phyloP scores from a whole-genome alignment of 768 basidiomycete species.

The Leccinum barrowsii region DNA sequence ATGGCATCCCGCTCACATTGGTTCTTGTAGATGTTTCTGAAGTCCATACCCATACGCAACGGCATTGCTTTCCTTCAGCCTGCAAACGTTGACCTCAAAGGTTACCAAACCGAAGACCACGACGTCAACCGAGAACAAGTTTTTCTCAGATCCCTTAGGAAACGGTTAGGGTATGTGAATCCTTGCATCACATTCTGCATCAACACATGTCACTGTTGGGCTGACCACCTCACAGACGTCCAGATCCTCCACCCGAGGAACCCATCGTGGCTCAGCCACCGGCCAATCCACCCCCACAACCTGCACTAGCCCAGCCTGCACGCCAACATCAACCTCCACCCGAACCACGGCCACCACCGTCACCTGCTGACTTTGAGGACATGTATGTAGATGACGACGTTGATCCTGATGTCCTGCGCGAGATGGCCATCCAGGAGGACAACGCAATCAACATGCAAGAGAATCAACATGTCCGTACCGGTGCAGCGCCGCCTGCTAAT shows the following conservation, averaged over 20 bases:
- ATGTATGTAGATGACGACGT: constrained; percentile 27
- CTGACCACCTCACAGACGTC: constrained; percentile 16
- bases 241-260: constrained; percentile 22
- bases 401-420: constrained; percentile 29
- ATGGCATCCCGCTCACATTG: not conserved
- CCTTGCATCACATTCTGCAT: not conserved
- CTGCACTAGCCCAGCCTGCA: constrained; percentile 15
- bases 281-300: constrained; percentile 9
- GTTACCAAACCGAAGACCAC: constrained; percentile 61
- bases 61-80: constrained; percentile 81
- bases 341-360: constrained; percentile 6
- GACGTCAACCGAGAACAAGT: constrained; percentile 53
- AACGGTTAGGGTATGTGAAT: constrained; percentile 61
- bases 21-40: constrained; percentile 57
- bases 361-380: constrained; percentile 17
- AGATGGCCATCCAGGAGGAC: constrained; percentile 19
- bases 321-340: constrained; percentile 12
- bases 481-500: not conserved
- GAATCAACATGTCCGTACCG: not conserved
- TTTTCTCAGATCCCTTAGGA: constrained; percentile 59
- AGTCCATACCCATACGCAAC: constrained; percentile 60
- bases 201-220: not conserved
- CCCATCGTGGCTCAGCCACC: constrained; percentile 9
- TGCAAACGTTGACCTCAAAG: constrained; percentile 54
- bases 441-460: constrained; percentile 5